Evolutionary conservation across 768 basidiomycete genomes (phyloP), one percentile per base, ranked within the genome.

Genomic region (Rhizopogon roseolus): DNA sequence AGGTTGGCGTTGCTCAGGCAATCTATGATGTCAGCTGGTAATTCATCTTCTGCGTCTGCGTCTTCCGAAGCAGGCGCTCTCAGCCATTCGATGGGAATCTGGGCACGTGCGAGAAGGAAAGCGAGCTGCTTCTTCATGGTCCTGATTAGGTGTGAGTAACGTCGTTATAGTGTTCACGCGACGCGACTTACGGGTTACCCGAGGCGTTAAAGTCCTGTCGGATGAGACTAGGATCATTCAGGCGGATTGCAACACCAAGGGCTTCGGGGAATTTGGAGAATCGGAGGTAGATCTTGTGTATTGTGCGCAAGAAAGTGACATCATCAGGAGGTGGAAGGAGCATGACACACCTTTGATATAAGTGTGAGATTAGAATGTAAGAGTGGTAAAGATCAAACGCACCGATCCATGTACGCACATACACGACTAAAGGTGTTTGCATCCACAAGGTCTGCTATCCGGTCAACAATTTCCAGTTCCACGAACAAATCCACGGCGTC

Each of bases 401-500:
- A 91, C 90, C 88, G 82, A 66, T 96, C 85, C 92, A 98, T 98
- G 68, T 99, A 99, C 48, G 89, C 84, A 61, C 94, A 96, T 5
- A 99, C 95, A 49, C 97, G 85, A 46, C 75, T 77, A 63, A 81
- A 98, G 0, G 90, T 95, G 70, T 95, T 90, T 27, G 85, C 79
- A 61, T 98, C 95, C 17, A 97, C 87, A 41, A 94, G 72, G 10
- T 82, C 74, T 16, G 81, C 77, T 58, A 98, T 85, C 63, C 82
- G 81, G 56, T 85, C 79, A 25, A 97, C 86, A 60, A 90, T 88
- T 68, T 99, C 97, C 60, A 98, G 72, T 62, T 98, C 97, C 63
- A 97, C 86, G 54, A 98, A 73, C 34, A 98, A 76, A 73, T 98
- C 97, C 32, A 99, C 95, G 0, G 96, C 97, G 66, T 99, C 97